Conservation (phyloP, 1,139 yeast genomes). For the Barnettozyma hawaiiensis region DNA sequence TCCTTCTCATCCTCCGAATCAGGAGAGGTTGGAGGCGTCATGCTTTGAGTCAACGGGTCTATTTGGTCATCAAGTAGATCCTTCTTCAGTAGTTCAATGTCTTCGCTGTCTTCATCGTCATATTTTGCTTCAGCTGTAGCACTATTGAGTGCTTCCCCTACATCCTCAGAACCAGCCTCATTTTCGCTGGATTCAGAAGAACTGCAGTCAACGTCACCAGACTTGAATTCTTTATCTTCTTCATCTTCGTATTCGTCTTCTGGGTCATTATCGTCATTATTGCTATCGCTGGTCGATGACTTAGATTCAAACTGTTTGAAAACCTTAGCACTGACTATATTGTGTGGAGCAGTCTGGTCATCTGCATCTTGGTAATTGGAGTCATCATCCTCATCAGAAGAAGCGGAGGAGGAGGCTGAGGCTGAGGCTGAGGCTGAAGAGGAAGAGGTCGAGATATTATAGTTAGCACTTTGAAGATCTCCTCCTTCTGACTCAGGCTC, state of each 20-base stretch:
- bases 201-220: constrained; percentile 16
- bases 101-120: constrained; percentile 16
- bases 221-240: constrained; percentile 15
- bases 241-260: constrained; percentile 11
- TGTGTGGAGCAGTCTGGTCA: constrained; percentile 15
- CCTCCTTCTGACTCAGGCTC: constrained; percentile 3
- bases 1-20: constrained; percentile 21
- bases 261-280: constrained; percentile 9
- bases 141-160: constrained; percentile 13
- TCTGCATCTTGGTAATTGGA: constrained; percentile 14
- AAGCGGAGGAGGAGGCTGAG: not conserved
- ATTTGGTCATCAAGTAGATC: constrained; percentile 32
- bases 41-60: constrained; percentile 13
- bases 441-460: too few relatives aligned
- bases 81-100: constrained; percentile 28
- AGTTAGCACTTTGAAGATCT: constrained; percentile 17
- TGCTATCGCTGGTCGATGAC: constrained; percentile 7
- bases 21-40: constrained; percentile 23
- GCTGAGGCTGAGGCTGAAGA: too few relatives aligned
- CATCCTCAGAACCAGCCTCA: constrained; percentile 7
- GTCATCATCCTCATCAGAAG: constrained; percentile 23
- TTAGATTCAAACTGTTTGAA: constrained; percentile 15
- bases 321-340: constrained; percentile 17
- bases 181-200: not conserved
- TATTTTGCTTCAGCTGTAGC: constrained; percentile 8